Evolutionary conservation across 1,139 yeast genomes (phyloP).

Genomic region (Yamadazyma triangularis): DNA sequence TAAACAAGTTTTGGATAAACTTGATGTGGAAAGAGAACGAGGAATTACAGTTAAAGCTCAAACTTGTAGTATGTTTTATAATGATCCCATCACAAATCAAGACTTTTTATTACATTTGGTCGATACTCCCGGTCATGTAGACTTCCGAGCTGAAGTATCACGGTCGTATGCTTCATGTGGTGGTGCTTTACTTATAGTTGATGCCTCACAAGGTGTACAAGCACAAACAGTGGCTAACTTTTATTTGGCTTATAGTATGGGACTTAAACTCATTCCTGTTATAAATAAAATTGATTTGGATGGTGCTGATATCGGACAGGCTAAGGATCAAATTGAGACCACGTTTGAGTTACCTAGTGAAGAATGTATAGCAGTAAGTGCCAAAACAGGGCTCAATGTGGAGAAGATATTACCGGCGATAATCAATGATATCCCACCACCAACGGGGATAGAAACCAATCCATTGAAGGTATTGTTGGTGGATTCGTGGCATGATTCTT

Average conservation of each 20-base stretch:
- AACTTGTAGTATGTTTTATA: constrained; percentile 89
- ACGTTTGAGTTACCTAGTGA: constrained; percentile 76
- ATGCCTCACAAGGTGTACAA: constrained; percentile 94
- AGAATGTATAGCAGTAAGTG: constrained; percentile 83
- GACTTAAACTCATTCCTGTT: constrained; percentile 77
- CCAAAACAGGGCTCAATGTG: constrained; percentile 84
- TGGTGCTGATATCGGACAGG: constrained; percentile 77
- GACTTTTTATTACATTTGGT: constrained; percentile 86
- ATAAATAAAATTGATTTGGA: constrained; percentile 90
- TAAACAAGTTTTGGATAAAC: constrained; percentile 81
- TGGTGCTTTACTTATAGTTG: constrained; percentile 86
- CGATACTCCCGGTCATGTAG: constrained; percentile 98
- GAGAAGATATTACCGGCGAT: constrained; percentile 74
- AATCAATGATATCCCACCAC: constrained; percentile 70
- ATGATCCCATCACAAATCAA: constrained; percentile 48
- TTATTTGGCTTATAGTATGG: constrained; percentile 83
- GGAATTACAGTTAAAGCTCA: constrained; percentile 98
- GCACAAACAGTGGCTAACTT: constrained; percentile 98
- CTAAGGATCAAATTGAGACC: constrained; percentile 76
- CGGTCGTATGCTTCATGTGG: constrained; percentile 95
- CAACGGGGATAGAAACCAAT: constrained; percentile 46
- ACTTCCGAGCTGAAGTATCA: constrained; percentile 89
- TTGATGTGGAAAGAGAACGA: constrained; percentile 92
- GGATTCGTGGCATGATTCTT: constrained; percentile 96
- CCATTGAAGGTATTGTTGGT: constrained; percentile 80